Conservation (phyloP, 106 monocot species). For the Dendrobium chrysotoxum region DNA sequence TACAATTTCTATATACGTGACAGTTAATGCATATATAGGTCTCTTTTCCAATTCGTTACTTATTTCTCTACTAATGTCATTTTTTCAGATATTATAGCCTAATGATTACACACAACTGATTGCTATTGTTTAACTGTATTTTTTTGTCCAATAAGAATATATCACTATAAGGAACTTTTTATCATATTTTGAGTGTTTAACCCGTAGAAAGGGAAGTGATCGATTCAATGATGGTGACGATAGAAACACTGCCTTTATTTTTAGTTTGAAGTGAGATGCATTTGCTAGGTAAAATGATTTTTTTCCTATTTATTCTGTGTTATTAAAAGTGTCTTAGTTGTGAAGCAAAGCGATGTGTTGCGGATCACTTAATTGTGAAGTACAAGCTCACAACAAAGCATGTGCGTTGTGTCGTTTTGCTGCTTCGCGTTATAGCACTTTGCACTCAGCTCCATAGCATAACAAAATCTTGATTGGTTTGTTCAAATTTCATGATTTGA, state of each 20-base stretch:
- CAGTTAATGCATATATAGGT: background rate
- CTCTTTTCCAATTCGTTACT: background rate
- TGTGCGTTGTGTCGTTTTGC: no score
- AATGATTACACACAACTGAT: background rate
- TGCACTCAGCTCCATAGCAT: no score
- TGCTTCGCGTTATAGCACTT: no score
- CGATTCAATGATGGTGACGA: background rate
- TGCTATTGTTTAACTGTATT: background rate
- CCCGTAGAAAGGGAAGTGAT: background rate
- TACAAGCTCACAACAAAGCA: no score
- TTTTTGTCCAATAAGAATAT: background rate
- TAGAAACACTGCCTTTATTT: background rate
- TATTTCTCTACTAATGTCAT: background rate
- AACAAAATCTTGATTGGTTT: no score
- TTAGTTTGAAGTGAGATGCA: background rate
- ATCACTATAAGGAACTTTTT: background rate
- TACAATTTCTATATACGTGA: conserved; percentile 3
- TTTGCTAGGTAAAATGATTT: background rate
- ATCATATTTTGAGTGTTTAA: background rate
- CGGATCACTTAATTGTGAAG: no score
- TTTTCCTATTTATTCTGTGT: background rate
- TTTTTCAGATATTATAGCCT: background rate
- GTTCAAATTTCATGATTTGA: no score
- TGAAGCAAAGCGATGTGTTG: no score
- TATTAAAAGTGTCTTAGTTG: no score